Evolutionary conservation across 139 green algal species (phyloP).

Genomic region (Volvox africanus): DNA sequence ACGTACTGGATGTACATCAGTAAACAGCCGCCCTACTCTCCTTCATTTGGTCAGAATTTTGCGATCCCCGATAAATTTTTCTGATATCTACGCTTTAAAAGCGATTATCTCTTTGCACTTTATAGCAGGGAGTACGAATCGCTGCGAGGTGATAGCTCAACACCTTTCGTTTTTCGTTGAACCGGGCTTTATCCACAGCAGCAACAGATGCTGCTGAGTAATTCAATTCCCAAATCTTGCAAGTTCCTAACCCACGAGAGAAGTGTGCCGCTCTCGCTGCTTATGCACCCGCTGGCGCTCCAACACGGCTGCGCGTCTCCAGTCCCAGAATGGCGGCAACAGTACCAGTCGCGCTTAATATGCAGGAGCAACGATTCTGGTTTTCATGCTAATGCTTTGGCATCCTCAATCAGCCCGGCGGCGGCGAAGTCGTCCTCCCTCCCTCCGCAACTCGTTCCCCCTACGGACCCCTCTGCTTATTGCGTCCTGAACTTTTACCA

Average conservation of each 20-base stretch:
- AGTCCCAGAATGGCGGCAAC: neutral
- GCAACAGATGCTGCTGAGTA: slow-evolving; percentile 12
- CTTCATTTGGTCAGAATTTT: too few species aligned
- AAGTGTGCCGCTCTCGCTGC: neutral
- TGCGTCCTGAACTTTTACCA: slow-evolving; percentile 97
- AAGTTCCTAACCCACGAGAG: neutral
- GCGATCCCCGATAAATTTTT: too few species aligned
- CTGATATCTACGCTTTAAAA: too few species aligned
- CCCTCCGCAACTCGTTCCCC: slow-evolving; percentile 11
- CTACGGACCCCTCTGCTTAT: slow-evolving; percentile 53
- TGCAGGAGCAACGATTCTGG: neutral
- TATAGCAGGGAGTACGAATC: too few species aligned
- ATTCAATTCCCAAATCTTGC: neutral
- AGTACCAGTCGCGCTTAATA: neutral
- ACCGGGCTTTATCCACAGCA: too few species aligned
- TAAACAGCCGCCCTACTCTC: too few species aligned
- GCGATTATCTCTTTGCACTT: too few species aligned
- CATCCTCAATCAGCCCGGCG: neutral
- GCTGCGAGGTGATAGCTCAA: too few species aligned
- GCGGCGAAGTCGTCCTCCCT: neutral
- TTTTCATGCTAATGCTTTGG: neutral
- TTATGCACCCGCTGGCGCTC: neutral
- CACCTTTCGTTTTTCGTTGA: too few species aligned
- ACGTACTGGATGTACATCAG: too few species aligned
- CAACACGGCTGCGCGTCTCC: neutral